Evolutionary conservation across 305 asterid genomes (phyloP), one percentile per base, ranked within the genome.

Genomic region (Rubia balearica): DNA sequence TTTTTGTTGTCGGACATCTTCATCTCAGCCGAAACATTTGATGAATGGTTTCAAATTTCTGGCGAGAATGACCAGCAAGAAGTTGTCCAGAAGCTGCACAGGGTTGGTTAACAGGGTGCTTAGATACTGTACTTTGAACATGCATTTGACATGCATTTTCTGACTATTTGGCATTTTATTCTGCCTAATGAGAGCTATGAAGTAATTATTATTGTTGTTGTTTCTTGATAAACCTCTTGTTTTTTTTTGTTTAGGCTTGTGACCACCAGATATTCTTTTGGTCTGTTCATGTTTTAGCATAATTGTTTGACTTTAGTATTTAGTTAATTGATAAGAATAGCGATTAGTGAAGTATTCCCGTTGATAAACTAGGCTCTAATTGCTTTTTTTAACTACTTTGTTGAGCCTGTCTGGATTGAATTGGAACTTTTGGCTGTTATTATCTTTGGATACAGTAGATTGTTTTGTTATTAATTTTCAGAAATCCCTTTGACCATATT

Each of bases 31-130:
- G 99, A 94, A 84, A 91, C 99, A 46, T 94, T 94, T 64, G 99
- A 94, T 80, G 95, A 94, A 74, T 94, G 99, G 99, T 94, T 94
- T 83, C 99, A 94, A 83, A 94, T 94, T 61, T 94, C 98, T 74
- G 98, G 94, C 69, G 99, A 94, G 9, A 94, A 91, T 81, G 98
- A 94, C 71, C 97, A 94, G 85, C 96, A 94, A 83, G 99, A 94
- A 85, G 99, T 94, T 77, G 99, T 94, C 72, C 98, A 94, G 78
- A 98, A 94, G 82, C 99, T 94, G 79, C 99, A 94, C 89, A 94
- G 89, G 99, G 99, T 94, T 80, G 27, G 48, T 11, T 63, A 27
- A 17, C 56, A 46, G 33, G 65, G 59, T 43, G 8, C 48, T 60
- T 56, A 19, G 48, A 74, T 77, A 33, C 45, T 13, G 24, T 33